phyloP scores from a whole-genome alignment of 1,284 basidiomycete species.

The Tilletia walkeri region DNA sequence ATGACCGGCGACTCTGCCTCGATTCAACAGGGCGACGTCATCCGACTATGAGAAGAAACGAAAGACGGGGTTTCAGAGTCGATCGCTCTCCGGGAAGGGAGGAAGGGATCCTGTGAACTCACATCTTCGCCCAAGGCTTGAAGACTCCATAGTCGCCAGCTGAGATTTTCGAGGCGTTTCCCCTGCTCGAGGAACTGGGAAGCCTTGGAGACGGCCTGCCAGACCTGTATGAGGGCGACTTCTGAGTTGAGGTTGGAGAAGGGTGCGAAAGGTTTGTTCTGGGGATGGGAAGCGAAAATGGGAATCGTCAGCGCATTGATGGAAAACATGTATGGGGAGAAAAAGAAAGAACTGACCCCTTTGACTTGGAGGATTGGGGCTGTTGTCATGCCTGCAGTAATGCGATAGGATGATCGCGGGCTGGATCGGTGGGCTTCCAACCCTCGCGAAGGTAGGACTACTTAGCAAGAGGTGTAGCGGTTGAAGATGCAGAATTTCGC shows the following conservation, averaged over 20 bases:
- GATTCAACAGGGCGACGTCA: constrained; percentile 3
- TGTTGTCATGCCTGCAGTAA: constrained; percentile 13
- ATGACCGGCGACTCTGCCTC: constrained; percentile 25
- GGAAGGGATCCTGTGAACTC: not conserved
- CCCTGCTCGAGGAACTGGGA: constrained; percentile 44
- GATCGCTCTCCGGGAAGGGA: not conserved
- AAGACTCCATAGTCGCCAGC: constrained; percentile 44
- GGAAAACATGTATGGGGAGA: too few species aligned
- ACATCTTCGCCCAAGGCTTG: constrained; percentile 32
- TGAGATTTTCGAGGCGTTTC: constrained; percentile 45
- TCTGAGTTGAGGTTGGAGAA: constrained; percentile 43
- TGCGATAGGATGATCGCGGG: too few species aligned
- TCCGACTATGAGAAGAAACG: not conserved
- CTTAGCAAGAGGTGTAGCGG: too few species aligned
- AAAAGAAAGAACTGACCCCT: constrained; percentile 16
- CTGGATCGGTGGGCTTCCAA: too few species aligned
- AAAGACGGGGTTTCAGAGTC: too few species aligned
- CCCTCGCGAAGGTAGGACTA: too few species aligned
- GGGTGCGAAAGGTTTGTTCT: constrained; percentile 42
- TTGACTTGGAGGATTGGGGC: constrained; percentile 38
- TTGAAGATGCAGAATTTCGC: too few species aligned
- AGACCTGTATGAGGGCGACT: constrained; percentile 35
- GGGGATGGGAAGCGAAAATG: too few species aligned
- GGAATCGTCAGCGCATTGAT: not conserved
- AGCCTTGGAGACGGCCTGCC: constrained; percentile 40